Evolutionary conservation across 2,329 filamentous ascomycete species (phyloP), one percentile per base, ranked within the genome.

Genomic region (Epicoccum nigrum): DNA sequence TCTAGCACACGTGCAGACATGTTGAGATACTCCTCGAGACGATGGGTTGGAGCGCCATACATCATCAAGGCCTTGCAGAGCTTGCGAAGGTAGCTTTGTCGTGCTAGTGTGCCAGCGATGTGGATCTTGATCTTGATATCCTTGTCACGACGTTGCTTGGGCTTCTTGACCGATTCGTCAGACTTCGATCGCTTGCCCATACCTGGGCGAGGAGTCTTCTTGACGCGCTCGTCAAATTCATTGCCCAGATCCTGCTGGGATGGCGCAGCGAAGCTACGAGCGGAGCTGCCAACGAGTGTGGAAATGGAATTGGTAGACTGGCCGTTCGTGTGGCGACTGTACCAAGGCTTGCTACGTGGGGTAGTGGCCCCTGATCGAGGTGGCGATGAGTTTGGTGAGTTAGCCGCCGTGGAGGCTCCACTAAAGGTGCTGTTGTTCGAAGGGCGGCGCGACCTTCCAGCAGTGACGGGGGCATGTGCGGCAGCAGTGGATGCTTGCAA

Each of bases 1-100:
- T 92, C 89, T 30, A 97, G 81, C 1, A 94, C 89, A n/a, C 89
- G 83, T 1, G 92, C 87, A 7, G 89, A 92, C 89, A 93, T 95
- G 56, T 83, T 86, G 84, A 97, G 87, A 71, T 96, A 96, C 69
- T 96, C 89, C 72, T 97, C 92, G 16, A 97, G 78, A 9, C 92
- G 86, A 76, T 97, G 92, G 0, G 92, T 96, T 1, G 92, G 92
- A 1, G 92, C 92, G 11, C 92, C 92, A 58, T 90, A 96, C 67
- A 86, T 81, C 92, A 97, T 97, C 51, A 97, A 77, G 1, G 90
- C 90, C 32, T 86, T 85, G 69, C 92, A 96, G 31, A 97, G 82
- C 70, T 89, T 91, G 46, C 92, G 82, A 11, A 97, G 81, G 69
- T 96, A 97, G 46, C 85, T 83, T 62, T 96, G 92, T 2, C 92